These are phyloP conservation scores for Picochlorum sp. DNA, from an alignment of 139 green algal genomes.

Conservation along the genomic window DNA sequence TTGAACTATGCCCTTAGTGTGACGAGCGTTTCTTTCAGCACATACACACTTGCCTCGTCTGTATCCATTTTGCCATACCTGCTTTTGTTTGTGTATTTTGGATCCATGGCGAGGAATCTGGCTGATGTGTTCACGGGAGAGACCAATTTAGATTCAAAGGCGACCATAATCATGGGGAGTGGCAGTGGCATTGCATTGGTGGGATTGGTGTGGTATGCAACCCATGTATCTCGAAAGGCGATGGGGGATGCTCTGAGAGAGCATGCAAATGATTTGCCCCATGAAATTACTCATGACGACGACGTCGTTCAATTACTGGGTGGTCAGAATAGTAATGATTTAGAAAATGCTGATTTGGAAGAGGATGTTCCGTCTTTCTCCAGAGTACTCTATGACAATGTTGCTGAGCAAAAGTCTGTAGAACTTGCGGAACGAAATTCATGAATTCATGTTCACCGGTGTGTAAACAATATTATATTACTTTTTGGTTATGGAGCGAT, in stretches of 20 bases:
- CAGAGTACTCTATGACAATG: not conserved
- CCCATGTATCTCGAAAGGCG: conserved; percentile 28
- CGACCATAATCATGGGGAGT: conserved; percentile 16
- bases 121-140: conserved; percentile 39
- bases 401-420: too few relatives aligned
- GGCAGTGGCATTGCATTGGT: conserved; percentile 27
- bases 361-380: not conserved
- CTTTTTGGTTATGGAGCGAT: too few relatives aligned
- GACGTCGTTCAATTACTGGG: conserved; percentile 24
- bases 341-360: conserved; percentile 4
- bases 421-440: too few relatives aligned
- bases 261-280: conserved; percentile 15
- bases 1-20: conserved; percentile 49
- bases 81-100: conserved; percentile 63
- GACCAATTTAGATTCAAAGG: conserved; percentile 10
- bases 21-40: conserved; percentile 36
- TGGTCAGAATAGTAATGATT: not conserved
- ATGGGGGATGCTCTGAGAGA: conserved; percentile 15
- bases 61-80: conserved; percentile 33
- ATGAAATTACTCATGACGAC: conserved; percentile 17
- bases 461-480: too few relatives aligned
- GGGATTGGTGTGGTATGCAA: conserved; percentile 40
- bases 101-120: conserved; percentile 46
- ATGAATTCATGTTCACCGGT: too few relatives aligned
- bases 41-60: conserved; percentile 33